Conservation (phyloP, 495 filamentous ascomycete species). For the Podospora pseudoanserina region DNA sequence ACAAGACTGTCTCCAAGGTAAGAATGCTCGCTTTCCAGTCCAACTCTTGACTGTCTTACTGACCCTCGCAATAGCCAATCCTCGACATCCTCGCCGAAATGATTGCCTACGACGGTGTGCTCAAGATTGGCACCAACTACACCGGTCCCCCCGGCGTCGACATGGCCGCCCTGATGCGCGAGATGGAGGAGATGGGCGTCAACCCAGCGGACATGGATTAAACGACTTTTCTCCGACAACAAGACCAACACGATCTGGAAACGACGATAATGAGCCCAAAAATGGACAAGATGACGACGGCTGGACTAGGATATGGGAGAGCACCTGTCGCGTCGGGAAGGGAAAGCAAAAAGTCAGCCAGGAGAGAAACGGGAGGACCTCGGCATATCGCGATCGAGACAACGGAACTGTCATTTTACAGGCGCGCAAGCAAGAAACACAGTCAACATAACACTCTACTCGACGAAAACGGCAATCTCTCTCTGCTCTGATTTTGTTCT, state of each 20-base stretch:
- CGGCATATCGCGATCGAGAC: neutral
- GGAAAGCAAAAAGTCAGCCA: neutral
- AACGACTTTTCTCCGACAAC: neutral
- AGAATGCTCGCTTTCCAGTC: slow-evolving; percentile 1
- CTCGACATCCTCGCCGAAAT: slow-evolving; percentile 95
- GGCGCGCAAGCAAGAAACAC: neutral
- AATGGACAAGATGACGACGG: slow-evolving; percentile 19
- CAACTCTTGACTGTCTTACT: slow-evolving; percentile 6
- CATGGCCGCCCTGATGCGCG: slow-evolving; percentile 36
- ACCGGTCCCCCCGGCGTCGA: slow-evolving; percentile 31
- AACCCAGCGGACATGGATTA: slow-evolving; percentile 36
- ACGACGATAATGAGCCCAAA: slow-evolving; percentile 1
- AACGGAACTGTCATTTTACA: neutral
- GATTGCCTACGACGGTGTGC: slow-evolving; percentile 80
- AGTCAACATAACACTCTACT: neutral
- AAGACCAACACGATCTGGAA: neutral
- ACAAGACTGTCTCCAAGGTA: slow-evolving; percentile 94
- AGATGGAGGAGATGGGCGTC: slow-evolving; percentile 32
- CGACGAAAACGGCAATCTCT: neutral
- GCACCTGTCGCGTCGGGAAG: neutral
- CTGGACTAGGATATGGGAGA: neutral
- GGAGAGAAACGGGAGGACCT: neutral
- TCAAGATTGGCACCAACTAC: slow-evolving; percentile 58
- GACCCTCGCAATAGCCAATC: slow-evolving; percentile 56
- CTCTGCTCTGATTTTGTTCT: neutral